Conservation (phyloP, 2,329 filamentous ascomycete species). For the Graphium sp. region DNA sequence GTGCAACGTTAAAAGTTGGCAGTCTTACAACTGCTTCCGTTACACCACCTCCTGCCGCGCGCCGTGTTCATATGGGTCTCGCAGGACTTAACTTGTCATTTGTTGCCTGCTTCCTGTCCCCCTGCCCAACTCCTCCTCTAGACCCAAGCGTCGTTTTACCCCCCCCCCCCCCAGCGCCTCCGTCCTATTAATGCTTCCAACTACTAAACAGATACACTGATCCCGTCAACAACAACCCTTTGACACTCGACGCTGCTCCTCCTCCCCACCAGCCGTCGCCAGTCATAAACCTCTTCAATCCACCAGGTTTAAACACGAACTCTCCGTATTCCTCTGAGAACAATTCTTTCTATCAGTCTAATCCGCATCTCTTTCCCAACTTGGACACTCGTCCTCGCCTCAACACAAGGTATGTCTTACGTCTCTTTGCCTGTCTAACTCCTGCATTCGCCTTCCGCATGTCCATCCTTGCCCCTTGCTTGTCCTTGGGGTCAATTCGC, state of each 20-base stretch:
- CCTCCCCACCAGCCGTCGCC: conserved; percentile 22
- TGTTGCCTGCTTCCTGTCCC: too few species aligned
- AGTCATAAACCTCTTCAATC: conserved; percentile 33
- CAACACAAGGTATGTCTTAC: conserved; percentile 32
- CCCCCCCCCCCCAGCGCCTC: too few species aligned
- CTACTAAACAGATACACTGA: conserved; percentile 30
- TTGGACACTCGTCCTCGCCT: conserved; percentile 37
- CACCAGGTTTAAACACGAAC: conserved; percentile 25
- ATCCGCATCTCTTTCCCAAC: conserved; percentile 25
- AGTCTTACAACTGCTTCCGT: too few species aligned
- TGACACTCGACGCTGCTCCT: conserved; percentile 32
- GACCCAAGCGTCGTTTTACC: too few species aligned
- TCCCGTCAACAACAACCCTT: conserved; percentile 31
- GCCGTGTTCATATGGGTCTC: too few species aligned
- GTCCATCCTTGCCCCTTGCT: background rate
- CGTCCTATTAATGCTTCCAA: too few species aligned
- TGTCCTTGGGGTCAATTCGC: background rate
- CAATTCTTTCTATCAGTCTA: conserved; percentile 27
- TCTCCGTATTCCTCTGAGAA: conserved; percentile 32
- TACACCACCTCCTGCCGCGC: too few species aligned
- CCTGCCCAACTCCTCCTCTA: too few species aligned
- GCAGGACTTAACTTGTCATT: too few species aligned
- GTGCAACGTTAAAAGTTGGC: too few species aligned
- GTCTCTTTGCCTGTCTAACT: background rate
- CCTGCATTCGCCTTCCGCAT: background rate